These are phyloP conservation scores for Elongisporangium senticosum DNA, from an alignment of 352 stramenopile genomes.

Conservation along the genomic window DNA sequence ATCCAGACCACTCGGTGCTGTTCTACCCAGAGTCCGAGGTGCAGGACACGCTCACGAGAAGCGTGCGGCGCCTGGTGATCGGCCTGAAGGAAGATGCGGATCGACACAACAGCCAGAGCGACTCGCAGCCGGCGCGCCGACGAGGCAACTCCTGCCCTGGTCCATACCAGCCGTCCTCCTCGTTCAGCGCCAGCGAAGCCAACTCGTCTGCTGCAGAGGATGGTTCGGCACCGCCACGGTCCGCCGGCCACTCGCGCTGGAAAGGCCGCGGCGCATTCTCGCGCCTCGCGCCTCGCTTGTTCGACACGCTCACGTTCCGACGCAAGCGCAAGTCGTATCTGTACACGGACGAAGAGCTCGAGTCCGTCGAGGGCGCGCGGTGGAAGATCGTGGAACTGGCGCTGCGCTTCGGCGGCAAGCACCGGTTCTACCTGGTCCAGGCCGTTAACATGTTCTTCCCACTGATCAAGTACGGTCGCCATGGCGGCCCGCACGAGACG, in stretches of 20 bases:
- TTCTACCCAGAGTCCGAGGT: constrained; percentile 15
- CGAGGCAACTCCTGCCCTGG: constrained; percentile 68
- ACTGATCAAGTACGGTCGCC: constrained; percentile 74
- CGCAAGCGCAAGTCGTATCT: constrained; percentile 70
- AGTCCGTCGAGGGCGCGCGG: constrained; percentile 67
- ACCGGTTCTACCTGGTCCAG: constrained; percentile 82
- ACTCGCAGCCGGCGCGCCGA: constrained; percentile 16
- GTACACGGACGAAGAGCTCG: constrained; percentile 76
- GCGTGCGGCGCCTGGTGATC: constrained; percentile 71
- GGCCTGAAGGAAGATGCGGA: constrained; percentile 68
- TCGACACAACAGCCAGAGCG: constrained; percentile 12
- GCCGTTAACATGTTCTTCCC: constrained; percentile 85
- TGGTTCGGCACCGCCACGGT: constrained; percentile 14
- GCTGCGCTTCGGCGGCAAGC: constrained; percentile 80
- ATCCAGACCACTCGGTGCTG: not conserved
- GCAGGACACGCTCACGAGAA: constrained; percentile 64
- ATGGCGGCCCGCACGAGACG: constrained; percentile 60
- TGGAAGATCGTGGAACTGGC: constrained; percentile 87
- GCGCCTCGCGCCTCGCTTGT: constrained; percentile 48
- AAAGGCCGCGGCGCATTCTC: constrained; percentile 14
- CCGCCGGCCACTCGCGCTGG: not conserved
- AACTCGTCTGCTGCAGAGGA: constrained; percentile 3
- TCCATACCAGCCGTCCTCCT: constrained; percentile 13
- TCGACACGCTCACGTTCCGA: constrained; percentile 55
- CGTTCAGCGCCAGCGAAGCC: not conserved